Evolutionary conservation across 768 basidiomycete species (phyloP).

Genomic region (Suillus lakei): DNA sequence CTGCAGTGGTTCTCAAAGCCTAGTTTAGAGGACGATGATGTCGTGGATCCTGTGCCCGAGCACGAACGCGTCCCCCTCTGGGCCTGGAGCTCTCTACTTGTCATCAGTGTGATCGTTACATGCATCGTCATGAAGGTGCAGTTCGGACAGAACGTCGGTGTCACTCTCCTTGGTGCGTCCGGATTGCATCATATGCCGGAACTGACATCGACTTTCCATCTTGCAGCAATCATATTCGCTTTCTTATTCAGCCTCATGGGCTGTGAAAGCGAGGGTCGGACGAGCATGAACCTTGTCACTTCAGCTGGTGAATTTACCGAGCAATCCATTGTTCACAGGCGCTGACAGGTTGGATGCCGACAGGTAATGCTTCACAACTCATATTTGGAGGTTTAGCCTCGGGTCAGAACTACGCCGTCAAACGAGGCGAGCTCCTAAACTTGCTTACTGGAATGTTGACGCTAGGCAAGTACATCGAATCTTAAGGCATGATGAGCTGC

Average conservation of each 20-base stretch:
- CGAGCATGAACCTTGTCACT: slow-evolving; percentile 63
- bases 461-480: background rate
- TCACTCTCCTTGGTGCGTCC: slow-evolving; percentile 8
- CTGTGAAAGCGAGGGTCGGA: slow-evolving; percentile 59
- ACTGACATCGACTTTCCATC: background rate
- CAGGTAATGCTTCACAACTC: slow-evolving; percentile 53
- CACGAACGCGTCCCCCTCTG: slow-evolving; percentile 56
- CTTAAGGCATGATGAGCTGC: background rate
- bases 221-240: slow-evolving; percentile 53
- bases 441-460: slow-evolving; percentile 7
- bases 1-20: slow-evolving; percentile 2
- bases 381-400: slow-evolving; percentile 65
- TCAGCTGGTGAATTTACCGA: slow-evolving; percentile 40
- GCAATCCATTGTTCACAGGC: background rate
- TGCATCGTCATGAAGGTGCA: slow-evolving; percentile 55
- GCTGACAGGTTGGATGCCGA: background rate
- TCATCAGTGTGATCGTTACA: slow-evolving; percentile 50
- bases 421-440: slow-evolving; percentile 8
- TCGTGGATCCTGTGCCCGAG: slow-evolving; percentile 52
- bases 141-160: slow-evolving; percentile 54
- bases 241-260: slow-evolving; percentile 71
- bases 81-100: slow-evolving; percentile 56
- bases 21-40: slow-evolving; percentile 29
- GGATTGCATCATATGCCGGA: background rate
- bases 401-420: slow-evolving; percentile 33